These are phyloP conservation scores for Fonsecaea nubica DNA, from an alignment of 2,329 filamentous ascomycete genomes.

Conservation along the genomic window DNA sequence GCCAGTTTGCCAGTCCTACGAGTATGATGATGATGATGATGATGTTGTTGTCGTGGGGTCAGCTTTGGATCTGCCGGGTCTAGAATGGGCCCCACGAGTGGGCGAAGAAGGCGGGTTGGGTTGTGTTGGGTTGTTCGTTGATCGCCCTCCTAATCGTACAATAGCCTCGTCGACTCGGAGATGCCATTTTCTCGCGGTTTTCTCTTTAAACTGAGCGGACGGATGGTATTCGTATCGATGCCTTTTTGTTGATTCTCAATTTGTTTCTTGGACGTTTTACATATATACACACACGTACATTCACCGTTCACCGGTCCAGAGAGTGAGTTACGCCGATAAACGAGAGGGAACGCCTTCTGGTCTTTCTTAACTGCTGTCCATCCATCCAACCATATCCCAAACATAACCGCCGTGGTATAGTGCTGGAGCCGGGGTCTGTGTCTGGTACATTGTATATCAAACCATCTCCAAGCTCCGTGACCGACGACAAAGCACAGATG, in stretches of 20 bases:
- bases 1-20: no score
- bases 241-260: no score
- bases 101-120: no score
- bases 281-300: no score
- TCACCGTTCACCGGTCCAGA: no score
- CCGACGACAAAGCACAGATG: slow-evolving; percentile 10
- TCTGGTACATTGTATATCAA: not conserved
- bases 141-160: not conserved
- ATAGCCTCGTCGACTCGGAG: slow-evolving; percentile 19
- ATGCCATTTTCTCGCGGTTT: not conserved
- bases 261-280: no score
- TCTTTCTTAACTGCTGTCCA: not conserved
- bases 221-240: not conserved
- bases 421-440: not conserved
- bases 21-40: no score
- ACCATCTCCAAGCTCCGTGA: not conserved
- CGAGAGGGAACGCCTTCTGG: no score
- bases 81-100: slow-evolving; percentile 12
- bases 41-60: slow-evolving; percentile 10
- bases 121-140: not conserved
- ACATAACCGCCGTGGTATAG: not conserved
- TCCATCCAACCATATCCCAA: not conserved
- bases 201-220: slow-evolving; percentile 4
- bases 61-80: slow-evolving; percentile 13
- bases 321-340: no score